Base-by-base conservation (phyloP, 2,329 filamentous ascomycete genomes). In the Trichothecium roseum region DNA sequence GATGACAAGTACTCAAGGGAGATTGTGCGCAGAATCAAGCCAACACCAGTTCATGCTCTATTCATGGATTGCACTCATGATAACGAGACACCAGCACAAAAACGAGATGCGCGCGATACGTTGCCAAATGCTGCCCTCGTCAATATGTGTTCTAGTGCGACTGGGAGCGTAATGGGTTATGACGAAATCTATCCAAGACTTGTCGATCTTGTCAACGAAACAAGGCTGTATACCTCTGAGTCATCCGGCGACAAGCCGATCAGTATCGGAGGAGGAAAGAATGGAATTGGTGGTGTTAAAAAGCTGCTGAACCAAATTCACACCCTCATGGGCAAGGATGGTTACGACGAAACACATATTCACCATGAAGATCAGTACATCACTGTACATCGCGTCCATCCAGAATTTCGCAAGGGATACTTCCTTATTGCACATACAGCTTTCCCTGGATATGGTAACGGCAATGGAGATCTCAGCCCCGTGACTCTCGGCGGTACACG, bases 11-110 rank as follows among this genome's bases (percentile, higher is more conserved):
- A 60, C 18, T 61, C 64, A 22, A 64, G 68, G 26, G 81, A 89
- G 48, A 73, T 84, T 14, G 70, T 94, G 45, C 82, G 81, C 44
- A 81, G 72, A 42, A 88, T 98, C 57, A 84, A 85, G 45, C 80
- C 83, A n/a, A 84, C 78, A 4, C 85, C 88, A 4, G 82, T 96
- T 0, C 88, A 94, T 45, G 91, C 89, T 1, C 66, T 98, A 1
- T 95, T 98, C 60, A 96, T 96, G 87, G 93, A 98, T 55, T 98
- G 93, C 59, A 98, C 93, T 0, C 91, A 98, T 56, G 91, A 98
- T 62, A 98, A 98, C 49, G 89, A 98, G 61, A 83, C 86, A 3
- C 91, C 91, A 1, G 85, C 89, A 1, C 89, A 98, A 59, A 95
- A 95, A 59, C 75, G 93, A 28, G 88, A 95, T 55, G 88, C 88